Conservation (phyloP, 2,329 filamentous ascomycete species). For the Neonectria punicea region DNA sequence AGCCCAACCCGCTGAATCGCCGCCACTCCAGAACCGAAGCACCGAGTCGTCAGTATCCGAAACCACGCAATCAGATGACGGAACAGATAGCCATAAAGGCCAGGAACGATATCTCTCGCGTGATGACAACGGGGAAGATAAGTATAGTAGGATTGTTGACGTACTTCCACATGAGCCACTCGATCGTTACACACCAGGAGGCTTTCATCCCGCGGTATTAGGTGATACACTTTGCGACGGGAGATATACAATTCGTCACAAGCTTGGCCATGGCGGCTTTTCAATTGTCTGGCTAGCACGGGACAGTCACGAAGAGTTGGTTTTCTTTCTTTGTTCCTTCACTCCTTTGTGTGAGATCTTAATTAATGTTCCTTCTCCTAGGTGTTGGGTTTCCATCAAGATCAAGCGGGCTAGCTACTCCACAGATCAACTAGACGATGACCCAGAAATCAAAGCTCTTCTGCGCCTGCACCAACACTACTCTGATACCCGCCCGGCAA, state of each 20-base stretch:
- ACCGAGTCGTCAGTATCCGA: background rate
- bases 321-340: background rate
- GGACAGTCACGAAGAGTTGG: conserved; percentile 3
- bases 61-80: background rate
- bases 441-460: conserved; percentile 11
- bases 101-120: background rate
- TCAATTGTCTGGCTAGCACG: conserved; percentile 25
- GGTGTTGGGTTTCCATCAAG: conserved; percentile 23
- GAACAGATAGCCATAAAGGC: background rate
- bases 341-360: background rate
- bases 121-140: background rate
- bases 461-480: background rate
- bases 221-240: conserved; percentile 15
- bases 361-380: background rate
- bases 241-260: conserved; percentile 16
- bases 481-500: background rate
- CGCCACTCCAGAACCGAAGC: background rate
- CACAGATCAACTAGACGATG: conserved; percentile 6
- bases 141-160: background rate
- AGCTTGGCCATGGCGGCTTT: conserved; percentile 14
- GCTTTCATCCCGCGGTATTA: conserved; percentile 19
- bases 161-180: conserved; percentile 3
- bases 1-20: background rate
- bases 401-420: conserved; percentile 19
- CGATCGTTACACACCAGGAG: background rate